A percentile compares a stretch with the other conserved stretches of the same genome.
Conservation (phyloP, 345 rosid genomes). For the Tarenaya hassleriana region DNA sequence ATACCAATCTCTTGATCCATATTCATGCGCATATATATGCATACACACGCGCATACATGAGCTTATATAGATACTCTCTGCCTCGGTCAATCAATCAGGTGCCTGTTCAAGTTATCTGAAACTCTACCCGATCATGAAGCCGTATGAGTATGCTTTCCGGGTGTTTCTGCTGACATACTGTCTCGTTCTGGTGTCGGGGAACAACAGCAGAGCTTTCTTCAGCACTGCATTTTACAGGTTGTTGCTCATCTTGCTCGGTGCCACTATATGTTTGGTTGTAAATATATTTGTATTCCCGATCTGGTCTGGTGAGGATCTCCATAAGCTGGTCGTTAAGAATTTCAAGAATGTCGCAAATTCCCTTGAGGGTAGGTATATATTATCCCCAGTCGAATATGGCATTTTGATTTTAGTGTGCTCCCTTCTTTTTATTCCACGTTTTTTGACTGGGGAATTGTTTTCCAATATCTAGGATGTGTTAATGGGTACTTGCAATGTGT, state of each 20-base stretch:
- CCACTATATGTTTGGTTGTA: constrained; percentile 50
- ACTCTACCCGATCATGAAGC: constrained; percentile 66
- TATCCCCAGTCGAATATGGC: too few relatives aligned
- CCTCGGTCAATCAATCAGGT: constrained; percentile 47
- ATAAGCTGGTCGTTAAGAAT: constrained; percentile 79
- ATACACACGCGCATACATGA: neutral
- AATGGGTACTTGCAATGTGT: constrained; percentile 64
- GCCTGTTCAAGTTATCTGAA: constrained; percentile 57
- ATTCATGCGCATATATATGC: neutral
- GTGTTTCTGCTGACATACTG: constrained; percentile 90
- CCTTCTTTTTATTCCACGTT: constrained; percentile 10
- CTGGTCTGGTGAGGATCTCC: constrained; percentile 93
- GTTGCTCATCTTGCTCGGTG: constrained; percentile 60
- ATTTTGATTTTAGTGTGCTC: too few relatives aligned
- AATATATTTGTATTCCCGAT: constrained; percentile 67
- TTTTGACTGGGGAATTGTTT: neutral
- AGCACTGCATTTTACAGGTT: constrained; percentile 58
- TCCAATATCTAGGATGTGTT: constrained; percentile 52
- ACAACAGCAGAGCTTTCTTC: constrained; percentile 41
- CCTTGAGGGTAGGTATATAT: constrained; percentile 53
- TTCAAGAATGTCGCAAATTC: constrained; percentile 77
- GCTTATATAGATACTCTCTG: neutral
- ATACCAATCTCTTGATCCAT: constrained; percentile 3
- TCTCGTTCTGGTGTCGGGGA: constrained; percentile 75
- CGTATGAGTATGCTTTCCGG: constrained; percentile 77